These are phyloP conservation scores for Trifolium subterraneum DNA, from an alignment of 306 rosid species.

Conservation along the genomic window DNA sequence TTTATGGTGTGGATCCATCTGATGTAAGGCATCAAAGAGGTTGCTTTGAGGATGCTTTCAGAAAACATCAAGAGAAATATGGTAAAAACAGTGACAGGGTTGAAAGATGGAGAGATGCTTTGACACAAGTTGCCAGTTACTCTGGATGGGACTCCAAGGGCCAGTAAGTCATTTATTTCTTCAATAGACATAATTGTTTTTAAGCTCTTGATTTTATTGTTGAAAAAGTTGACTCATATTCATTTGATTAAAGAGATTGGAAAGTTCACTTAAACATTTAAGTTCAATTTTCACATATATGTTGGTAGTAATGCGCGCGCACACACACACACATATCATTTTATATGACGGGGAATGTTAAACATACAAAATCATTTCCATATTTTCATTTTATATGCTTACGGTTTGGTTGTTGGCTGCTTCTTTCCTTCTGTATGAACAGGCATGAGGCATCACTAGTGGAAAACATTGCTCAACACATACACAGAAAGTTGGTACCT, in stretches of 20 bases:
- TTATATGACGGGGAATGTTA: too few species aligned
- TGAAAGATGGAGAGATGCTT: conserved; percentile 25
- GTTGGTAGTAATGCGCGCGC: not conserved
- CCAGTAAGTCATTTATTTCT: conserved; percentile 9
- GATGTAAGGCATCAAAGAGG: conserved; percentile 31
- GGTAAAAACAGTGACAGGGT: not conserved
- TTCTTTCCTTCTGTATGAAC: not conserved
- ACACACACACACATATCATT: too few species aligned
- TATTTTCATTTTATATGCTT: conserved; percentile 7
- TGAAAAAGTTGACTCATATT: not conserved
- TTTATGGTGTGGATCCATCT: conserved; percentile 25
- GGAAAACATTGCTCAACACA: conserved; percentile 16
- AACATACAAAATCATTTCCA: not conserved
- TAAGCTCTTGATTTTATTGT: not conserved
- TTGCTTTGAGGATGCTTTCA: conserved; percentile 17
- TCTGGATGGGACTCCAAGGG: conserved; percentile 35
- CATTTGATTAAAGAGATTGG: not conserved
- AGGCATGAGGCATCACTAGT: conserved; percentile 20
- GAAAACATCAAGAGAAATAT: conserved; percentile 9
- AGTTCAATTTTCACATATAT: not conserved
- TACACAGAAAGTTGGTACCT: conserved; percentile 14
- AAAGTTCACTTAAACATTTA: not conserved
- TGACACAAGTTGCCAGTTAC: conserved; percentile 2
- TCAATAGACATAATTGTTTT: not conserved
- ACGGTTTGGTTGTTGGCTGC: not conserved